A percentile compares a stretch with the other conserved stretches of the same genome.
Conservation (phyloP, 352 stramenopile genomes). For the Phytophthora citrophthora region DNA sequence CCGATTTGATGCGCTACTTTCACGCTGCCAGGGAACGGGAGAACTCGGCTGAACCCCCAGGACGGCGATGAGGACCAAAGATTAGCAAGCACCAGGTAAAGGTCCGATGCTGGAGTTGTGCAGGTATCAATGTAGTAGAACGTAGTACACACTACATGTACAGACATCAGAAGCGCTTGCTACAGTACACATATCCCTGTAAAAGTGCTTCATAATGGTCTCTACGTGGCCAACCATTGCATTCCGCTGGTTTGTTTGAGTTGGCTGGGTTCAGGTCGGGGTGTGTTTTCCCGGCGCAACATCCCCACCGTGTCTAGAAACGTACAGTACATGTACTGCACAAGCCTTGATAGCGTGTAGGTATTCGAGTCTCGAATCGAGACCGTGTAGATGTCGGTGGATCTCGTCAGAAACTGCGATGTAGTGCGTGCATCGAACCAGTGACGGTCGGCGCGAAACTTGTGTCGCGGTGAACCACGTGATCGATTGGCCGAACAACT, state of each 20-base stretch:
- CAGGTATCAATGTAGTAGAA: neutral
- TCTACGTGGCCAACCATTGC: too few relatives aligned
- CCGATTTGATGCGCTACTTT: slow-evolving; percentile 27
- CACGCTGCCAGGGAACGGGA: slow-evolving; percentile 18
- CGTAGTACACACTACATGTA: slow-evolving; percentile 1
- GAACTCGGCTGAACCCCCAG: slow-evolving; percentile 9
- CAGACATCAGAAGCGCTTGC: slow-evolving; percentile 8
- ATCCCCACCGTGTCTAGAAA: neutral
- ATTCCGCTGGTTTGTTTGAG: too few relatives aligned
- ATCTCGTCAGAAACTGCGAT: neutral
- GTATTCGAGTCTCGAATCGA: too few relatives aligned
- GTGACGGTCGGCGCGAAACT: slow-evolving; percentile 12
- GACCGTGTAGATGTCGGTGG: too few relatives aligned
- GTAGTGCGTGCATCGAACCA: slow-evolving; percentile 12
- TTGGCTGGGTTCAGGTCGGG: too few relatives aligned
- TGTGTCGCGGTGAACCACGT: neutral
- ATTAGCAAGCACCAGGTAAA: too few relatives aligned
- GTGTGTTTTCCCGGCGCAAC: too few relatives aligned
- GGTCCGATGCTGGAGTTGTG: neutral
- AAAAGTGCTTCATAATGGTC: too few relatives aligned
- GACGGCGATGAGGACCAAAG: neutral
- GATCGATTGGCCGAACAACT: slow-evolving; percentile 15
- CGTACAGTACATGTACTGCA: neutral
- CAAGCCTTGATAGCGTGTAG: neutral
- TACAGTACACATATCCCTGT: slow-evolving; percentile 5